These are phyloP conservation scores for Erigeron canadensis DNA, from an alignment of 129 eudicot genomes.

Conservation along the genomic window DNA sequence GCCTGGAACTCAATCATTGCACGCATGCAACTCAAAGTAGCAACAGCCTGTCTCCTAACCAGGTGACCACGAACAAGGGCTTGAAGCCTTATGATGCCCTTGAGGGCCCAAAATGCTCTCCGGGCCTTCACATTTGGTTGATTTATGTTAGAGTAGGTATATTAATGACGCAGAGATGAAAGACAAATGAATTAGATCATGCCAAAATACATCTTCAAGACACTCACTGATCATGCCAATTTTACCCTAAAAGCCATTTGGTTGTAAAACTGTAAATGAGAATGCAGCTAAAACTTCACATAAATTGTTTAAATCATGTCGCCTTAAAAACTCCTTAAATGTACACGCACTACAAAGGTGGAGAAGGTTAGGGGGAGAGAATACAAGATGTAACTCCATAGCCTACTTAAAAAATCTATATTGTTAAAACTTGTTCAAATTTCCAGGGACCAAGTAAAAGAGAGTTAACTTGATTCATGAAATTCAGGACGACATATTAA, in stretches of 20 bases:
- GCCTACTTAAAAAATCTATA: too few species aligned
- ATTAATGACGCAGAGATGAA: not conserved
- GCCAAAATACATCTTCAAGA: not conserved
- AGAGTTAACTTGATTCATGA: conserved; percentile 2
- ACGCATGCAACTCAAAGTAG: conserved; percentile 81
- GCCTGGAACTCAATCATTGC: conserved; percentile 83
- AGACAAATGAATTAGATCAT: not conserved
- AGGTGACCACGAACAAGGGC: conserved; percentile 94
- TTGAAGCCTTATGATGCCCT: conserved; percentile 93
- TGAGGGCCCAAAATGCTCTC: conserved; percentile 93
- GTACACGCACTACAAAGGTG: not conserved
- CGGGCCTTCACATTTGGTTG: conserved; percentile 62
- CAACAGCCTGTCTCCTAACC: conserved; percentile 89
- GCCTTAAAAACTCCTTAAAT: not conserved
- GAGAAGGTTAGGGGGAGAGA: not conserved
- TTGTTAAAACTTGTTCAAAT: not conserved
- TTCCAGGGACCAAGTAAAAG: not conserved
- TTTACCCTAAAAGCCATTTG: conserved; percentile 1
- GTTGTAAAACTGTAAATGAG: not conserved
- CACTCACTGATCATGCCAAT: not conserved
- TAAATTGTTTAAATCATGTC: not conserved
- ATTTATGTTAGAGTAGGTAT: conserved; percentile 14
- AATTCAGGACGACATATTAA: not conserved
- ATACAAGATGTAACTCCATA: too few species aligned
- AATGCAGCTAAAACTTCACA: conserved; percentile 5